Base-by-base conservation (phyloP, 139 green algal species). In the Trebouxia sp. region DNA sequence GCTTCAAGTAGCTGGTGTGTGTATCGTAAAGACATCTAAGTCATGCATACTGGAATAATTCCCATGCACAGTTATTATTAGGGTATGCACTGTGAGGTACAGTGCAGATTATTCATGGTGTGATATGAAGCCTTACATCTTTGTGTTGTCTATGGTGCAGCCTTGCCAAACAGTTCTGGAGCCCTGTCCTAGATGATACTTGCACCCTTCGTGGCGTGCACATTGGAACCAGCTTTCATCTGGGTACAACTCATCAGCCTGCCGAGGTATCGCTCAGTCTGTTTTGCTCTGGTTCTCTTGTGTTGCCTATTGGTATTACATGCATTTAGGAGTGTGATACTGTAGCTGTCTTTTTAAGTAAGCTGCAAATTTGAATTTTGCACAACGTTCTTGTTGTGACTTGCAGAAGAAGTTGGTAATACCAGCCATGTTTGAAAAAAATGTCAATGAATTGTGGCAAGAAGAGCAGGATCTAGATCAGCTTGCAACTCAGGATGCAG, bases 141-240 rank as follows among this genome's bases (percentile, higher is more conserved):
- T 12, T 62, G 50, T 62, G 50, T 62, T 62, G 50, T 62, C 50
- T 62, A 62, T 62, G 50, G 50, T 62, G 50, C 50, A 62, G 50
- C 50, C 50, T 62, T 62, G 50, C 50, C 50, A 26, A 62, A 62
- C 50, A 62, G 50, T 24, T 62, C 50, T 62, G 50, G 50, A 62
- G 50, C 50, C 50, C 50, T 62, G 50, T 62, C 50, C 12, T 62
- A 24, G 50, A 62, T 62, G 50, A 62, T 62, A 62, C 50, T 24
- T 26, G 50, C 50, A 62, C 50, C 50, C 50, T 62, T 62, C 50
- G 50, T 12, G 50, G 50, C 28, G 50, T 62, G 50, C 50, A 62
- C 50, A 62, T 62, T 62, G 50, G 50, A 62, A 62, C 50, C 50
- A 62, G 50, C 50, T 62, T 62, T 62, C 50, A 62, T 62, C 50